phyloP scores from a whole-genome alignment of 2,329 filamentous ascomycete genomes.

The Hypoxylon sp. region DNA sequence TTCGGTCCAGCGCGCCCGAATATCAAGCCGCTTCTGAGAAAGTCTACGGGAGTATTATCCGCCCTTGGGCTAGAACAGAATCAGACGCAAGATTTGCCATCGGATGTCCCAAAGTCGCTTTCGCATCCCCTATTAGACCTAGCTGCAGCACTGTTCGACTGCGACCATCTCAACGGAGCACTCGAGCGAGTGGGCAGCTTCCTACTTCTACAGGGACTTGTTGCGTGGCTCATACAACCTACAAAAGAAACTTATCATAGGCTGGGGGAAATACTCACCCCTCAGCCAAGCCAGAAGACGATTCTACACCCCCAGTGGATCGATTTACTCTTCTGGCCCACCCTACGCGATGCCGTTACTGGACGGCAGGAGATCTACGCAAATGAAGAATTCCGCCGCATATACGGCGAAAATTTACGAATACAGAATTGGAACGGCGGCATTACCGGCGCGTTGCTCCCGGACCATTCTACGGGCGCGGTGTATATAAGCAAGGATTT shows the following conservation, averaged over 20 bases:
- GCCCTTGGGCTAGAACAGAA: conserved; percentile 38
- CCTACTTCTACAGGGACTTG: conserved; percentile 53
- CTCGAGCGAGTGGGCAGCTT: conserved; percentile 56
- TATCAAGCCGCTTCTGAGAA: conserved; percentile 52
- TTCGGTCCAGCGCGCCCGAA: conserved; percentile 56
- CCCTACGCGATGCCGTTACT: conserved; percentile 56
- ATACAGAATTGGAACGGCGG: conserved; percentile 56
- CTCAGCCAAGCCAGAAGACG: conserved; percentile 51
- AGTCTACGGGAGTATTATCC: conserved; percentile 30
- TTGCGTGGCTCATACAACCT: conserved; percentile 54
- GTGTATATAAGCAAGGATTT: conserved; percentile 51
- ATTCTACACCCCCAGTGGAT: conserved; percentile 55
- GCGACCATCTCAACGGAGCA: conserved; percentile 49
- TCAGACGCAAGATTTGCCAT: conserved; percentile 9
- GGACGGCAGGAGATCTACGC: conserved; percentile 57
- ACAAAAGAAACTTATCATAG: conserved; percentile 52
- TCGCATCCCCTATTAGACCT: conserved; percentile 54
- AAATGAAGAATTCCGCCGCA: conserved; percentile 56
- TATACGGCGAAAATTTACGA: conserved; percentile 56
- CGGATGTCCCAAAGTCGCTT: conserved; percentile 7
- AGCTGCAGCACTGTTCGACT: conserved; percentile 53
- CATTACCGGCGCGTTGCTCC: conserved; percentile 47
- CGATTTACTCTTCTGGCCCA: conserved; percentile 54
- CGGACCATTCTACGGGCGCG: conserved; percentile 50
- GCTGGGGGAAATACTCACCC: conserved; percentile 47